Conservation (phyloP, 148 eudicot species). For the Fagopyrum esculentum region DNA sequence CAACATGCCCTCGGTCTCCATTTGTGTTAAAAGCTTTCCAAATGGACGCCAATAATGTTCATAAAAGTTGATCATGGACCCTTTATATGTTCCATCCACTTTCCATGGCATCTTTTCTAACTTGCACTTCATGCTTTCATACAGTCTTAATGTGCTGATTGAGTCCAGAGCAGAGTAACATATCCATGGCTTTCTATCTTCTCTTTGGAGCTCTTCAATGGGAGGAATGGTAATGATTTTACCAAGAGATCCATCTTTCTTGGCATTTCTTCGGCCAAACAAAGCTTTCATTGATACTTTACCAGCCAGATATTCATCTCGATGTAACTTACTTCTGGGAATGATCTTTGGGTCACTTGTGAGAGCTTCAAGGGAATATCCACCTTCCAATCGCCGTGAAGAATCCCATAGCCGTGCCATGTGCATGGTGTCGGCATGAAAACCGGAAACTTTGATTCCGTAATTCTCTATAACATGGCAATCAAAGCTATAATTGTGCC, state of each 20-base stretch:
- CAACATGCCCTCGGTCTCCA: slow-evolving; percentile 97
- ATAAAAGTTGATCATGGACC: slow-evolving; percentile 68
- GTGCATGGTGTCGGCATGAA: slow-evolving; percentile 99
- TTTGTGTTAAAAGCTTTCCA: slow-evolving; percentile 75
- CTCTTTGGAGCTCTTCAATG: slow-evolving; percentile 75
- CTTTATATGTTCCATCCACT: slow-evolving; percentile 40
- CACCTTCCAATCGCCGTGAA: slow-evolving; percentile 70
- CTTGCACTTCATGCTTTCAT: slow-evolving; percentile 65
- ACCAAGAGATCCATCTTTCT: slow-evolving; percentile 84
- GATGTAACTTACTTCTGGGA: slow-evolving; percentile 27
- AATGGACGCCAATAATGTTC: slow-evolving; percentile 81
- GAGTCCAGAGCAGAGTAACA: slow-evolving; percentile 89
- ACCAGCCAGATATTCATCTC: slow-evolving; percentile 48
- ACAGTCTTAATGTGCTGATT: slow-evolving; percentile 84
- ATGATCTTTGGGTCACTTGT: slow-evolving; percentile 57
- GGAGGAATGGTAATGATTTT: slow-evolving; percentile 63
- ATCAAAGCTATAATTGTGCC: slow-evolving; percentile 99
- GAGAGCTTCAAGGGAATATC: slow-evolving; percentile 93
- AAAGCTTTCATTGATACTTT: slow-evolving; percentile 87
- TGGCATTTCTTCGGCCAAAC: slow-evolving; percentile 73
- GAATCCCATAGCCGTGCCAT: slow-evolving; percentile 98
- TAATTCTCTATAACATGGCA: slow-evolving; percentile 82
- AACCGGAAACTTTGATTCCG: slow-evolving; percentile 72
- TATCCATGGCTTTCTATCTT: slow-evolving; percentile 68
- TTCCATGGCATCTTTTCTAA: slow-evolving; percentile 50